Conservation (phyloP, 352 stramenopile species). For the Aphanomyces euteiches region DNA sequence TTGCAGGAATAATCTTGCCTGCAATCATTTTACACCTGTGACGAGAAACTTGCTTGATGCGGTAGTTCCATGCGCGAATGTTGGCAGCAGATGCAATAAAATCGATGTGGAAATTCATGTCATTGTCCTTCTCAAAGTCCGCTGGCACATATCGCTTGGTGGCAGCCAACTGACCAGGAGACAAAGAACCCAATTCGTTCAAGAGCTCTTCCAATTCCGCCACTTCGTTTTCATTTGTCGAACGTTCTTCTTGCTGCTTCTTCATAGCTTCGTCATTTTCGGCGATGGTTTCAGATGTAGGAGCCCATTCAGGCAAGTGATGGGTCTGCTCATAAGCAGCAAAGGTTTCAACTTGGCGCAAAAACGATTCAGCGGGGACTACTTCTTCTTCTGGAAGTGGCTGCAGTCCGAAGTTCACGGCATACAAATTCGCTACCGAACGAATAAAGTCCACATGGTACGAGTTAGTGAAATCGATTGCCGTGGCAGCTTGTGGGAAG, state of each 20-base stretch:
- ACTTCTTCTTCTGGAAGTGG: slow-evolving; percentile 58
- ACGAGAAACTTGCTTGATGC: slow-evolving; percentile 72
- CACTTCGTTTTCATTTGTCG: slow-evolving; percentile 58
- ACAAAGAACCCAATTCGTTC: slow-evolving; percentile 57
- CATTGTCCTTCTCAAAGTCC: slow-evolving; percentile 98
- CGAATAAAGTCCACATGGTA: slow-evolving; percentile 78
- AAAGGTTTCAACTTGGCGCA: slow-evolving; percentile 61
- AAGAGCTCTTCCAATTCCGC: slow-evolving; percentile 65
- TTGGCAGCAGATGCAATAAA: slow-evolving; percentile 98
- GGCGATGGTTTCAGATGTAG: slow-evolving; percentile 75
- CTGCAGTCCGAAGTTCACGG: slow-evolving; percentile 76
- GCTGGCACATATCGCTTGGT: slow-evolving; percentile 53
- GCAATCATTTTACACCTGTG: slow-evolving; percentile 98
- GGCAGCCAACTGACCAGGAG: slow-evolving; percentile 45
- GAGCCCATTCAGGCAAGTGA: slow-evolving; percentile 52
- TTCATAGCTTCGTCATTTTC: slow-evolving; percentile 62
- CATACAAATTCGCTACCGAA: slow-evolving; percentile 71
- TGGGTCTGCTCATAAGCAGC: slow-evolving; percentile 47
- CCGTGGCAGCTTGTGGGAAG: slow-evolving; percentile 62
- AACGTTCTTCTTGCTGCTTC: slow-evolving; percentile 62
- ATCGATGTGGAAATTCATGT: slow-evolving; percentile 93
- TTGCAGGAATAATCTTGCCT: slow-evolving; percentile 99
- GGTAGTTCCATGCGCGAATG: slow-evolving; percentile 90
- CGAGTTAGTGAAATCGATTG: slow-evolving; percentile 58
- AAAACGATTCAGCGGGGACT: slow-evolving; percentile 81